Base-by-base conservation (phyloP, 306 rosid genomes). In the Comarum palustre region DNA sequence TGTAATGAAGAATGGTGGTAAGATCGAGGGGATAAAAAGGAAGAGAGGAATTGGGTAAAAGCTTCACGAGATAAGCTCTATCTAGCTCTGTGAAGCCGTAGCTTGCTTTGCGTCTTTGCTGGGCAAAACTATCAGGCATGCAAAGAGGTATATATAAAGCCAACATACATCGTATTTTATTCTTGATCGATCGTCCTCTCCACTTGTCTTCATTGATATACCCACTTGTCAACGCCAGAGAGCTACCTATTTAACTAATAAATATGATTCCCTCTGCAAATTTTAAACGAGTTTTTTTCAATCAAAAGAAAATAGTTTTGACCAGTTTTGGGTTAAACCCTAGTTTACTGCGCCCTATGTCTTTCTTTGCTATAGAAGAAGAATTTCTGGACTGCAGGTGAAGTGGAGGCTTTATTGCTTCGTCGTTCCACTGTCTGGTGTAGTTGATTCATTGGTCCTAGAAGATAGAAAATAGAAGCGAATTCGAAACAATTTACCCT, bases 101-200 rank as follows among this genome's bases (percentile, higher is more conserved):
- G 11, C 16, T 73, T 73, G 50, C 76, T 25, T 68, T 59, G 43
- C 43, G 43, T 61, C 72, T 66, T 45, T 54, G 65, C 60, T 77
- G 73, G 82, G 76, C 64, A 67, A 63, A 39, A 36, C 68, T 59
- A 29, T 59, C 14, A 24, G 70, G 70, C 32, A 42, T 62, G 79
- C 36, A 43, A 32, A 43, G 12, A 13, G 48, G 29, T 11, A 42
- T 73, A 80, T 62, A 77, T 73, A 77, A 77, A 73, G 72, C 75
- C 54, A 73, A 68, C 25, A 29, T 34, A 31, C 3, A 54, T 39
- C 65, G 4, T 54, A 34, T 17, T 22, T 71, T 71, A 71, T 71
- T 71, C 75, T 38, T 54, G 22, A 54, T 54, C 16, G 13, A 54
- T 16, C 11, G 14, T 1, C 4, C 4, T 14, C 66, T 31, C 66